phyloP scores from a whole-genome alignment of 2,329 filamentous ascomycete species.

The Alternaria sp. region DNA sequence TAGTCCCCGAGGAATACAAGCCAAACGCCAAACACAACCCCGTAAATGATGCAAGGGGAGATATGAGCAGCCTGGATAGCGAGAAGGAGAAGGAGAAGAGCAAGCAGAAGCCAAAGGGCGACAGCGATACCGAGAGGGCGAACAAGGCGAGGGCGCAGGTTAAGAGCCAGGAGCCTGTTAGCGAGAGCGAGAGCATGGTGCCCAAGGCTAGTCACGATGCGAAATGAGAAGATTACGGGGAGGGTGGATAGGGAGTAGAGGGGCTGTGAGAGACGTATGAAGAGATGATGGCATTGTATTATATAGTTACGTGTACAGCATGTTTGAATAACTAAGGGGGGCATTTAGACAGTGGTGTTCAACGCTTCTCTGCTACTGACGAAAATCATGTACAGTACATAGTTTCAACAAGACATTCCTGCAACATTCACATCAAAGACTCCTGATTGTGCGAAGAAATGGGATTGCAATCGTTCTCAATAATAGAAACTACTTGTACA shows the following conservation, averaged over 20 bases:
- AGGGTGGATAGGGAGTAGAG: constrained; percentile 1
- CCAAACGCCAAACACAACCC: constrained; percentile 16
- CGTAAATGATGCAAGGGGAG: constrained; percentile 5
- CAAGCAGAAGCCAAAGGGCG: constrained; percentile 8
- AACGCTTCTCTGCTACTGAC: background rate
- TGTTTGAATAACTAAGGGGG: background rate
- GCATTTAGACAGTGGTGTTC: background rate
- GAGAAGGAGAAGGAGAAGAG: constrained; percentile 14
- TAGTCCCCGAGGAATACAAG: constrained; percentile 29
- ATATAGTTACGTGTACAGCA: constrained; percentile 8
- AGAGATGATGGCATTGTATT: constrained; percentile 5
- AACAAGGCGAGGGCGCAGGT: constrained; percentile 1
- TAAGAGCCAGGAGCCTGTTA: constrained; percentile 18
- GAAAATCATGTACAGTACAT: background rate
- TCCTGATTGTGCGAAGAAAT: background rate
- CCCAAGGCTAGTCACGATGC: constrained; percentile 60
- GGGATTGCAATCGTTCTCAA: background rate
- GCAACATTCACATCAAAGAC: background rate
- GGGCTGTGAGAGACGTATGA: background rate
- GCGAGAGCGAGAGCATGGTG: constrained; percentile 54
- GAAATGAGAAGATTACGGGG: constrained; percentile 21
- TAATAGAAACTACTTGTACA: constrained; percentile 1
- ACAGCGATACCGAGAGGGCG: background rate
- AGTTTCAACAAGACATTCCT: background rate
- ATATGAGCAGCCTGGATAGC: constrained; percentile 12